Base-by-base conservation (phyloP, 768 basidiomycete species). In the Pleurotus sapidus region DNA sequence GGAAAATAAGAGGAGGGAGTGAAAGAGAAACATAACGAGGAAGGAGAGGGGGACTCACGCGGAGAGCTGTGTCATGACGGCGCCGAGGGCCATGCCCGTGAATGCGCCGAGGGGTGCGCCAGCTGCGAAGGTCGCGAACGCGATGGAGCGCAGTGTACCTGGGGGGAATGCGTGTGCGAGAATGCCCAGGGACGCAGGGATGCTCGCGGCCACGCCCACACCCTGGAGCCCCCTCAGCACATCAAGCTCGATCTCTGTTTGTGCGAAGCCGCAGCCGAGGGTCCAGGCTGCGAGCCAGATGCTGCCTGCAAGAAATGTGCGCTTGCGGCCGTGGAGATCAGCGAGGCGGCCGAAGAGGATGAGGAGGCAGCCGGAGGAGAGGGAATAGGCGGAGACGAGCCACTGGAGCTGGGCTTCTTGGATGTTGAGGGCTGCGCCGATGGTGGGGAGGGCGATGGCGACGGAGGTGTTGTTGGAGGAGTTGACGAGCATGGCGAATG, bases 101-200 rank as follows among this genome's bases (percentile, higher is more conserved):
- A 83, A 88, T 0, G 80, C 88, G 0, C 94, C 94, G 4, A 95
- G 64, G 0, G 94, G 93, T 0, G 89, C 91, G 24, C 94, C 95
- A 0, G 91, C 91, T 0, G 88, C 79, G 61, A 94, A 95, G 0
- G 87, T 84, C 0, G 94, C 83, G 59, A 95, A 96, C 0, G 92
- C 93, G 0, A 84, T 70, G 1, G 89, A 84, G 9, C 94, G 82
- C 0, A 85, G 78, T 12, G 74, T 74, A 1, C 72, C 73, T 0
- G 87, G 87, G 3, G 88, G 87, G 67, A 95, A 95, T 0, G 85
- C 75, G 49, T 88, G 79, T 0, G 94, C 93, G 34, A 96, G 78
- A 57, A 92, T 94, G 0, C 94, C 93, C 1, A 94, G 67, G 11
- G 86, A 77, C 11, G 91, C 82, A 2, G 91, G 91, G 15, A 92